phyloP scores from a whole-genome alignment of 139 green algal genomes.

The Chloropicon primus region DNA sequence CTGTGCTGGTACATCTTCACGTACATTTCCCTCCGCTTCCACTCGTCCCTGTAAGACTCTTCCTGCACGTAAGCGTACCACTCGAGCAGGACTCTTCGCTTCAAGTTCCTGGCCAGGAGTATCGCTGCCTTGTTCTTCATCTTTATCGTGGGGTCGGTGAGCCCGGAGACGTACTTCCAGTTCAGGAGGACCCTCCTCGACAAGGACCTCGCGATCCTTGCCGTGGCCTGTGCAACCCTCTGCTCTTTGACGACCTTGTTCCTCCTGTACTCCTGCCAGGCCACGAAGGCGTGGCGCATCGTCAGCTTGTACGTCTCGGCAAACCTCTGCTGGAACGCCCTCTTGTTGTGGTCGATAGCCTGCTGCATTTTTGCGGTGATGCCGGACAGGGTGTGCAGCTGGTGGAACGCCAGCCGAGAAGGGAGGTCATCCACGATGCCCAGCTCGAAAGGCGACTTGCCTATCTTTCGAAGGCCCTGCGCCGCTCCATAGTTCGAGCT shows the following conservation, averaged over 20 bases:
- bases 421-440: slow-evolving; percentile 58
- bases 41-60: not conserved
- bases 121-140: not conserved
- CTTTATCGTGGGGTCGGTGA: not conserved
- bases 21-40: not conserved
- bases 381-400: slow-evolving; percentile 54
- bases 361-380: slow-evolving; percentile 59
- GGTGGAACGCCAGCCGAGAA: slow-evolving; percentile 54
- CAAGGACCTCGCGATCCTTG: not conserved
- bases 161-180: not conserved
- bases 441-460: slow-evolving; percentile 26
- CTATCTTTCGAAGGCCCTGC: slow-evolving; percentile 16
- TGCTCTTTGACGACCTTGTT: not conserved
- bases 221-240: not conserved
- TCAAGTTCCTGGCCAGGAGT: not conserved
- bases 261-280: not conserved
- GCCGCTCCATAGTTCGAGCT: slow-evolving; percentile 6
- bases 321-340: slow-evolving; percentile 38
- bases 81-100: not conserved
- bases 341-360: slow-evolving; percentile 61
- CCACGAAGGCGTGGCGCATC: not conserved
- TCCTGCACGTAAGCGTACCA: not conserved
- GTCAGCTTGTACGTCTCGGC: not conserved
- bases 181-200: not conserved
- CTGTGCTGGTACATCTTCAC: not conserved